A percentile compares a stretch with the other conserved stretches of the same genome.
These are phyloP conservation scores for Brachypodium distachyon DNA, from an alignment of 202 grass and related monocot species.

Conservation along the genomic window DNA sequence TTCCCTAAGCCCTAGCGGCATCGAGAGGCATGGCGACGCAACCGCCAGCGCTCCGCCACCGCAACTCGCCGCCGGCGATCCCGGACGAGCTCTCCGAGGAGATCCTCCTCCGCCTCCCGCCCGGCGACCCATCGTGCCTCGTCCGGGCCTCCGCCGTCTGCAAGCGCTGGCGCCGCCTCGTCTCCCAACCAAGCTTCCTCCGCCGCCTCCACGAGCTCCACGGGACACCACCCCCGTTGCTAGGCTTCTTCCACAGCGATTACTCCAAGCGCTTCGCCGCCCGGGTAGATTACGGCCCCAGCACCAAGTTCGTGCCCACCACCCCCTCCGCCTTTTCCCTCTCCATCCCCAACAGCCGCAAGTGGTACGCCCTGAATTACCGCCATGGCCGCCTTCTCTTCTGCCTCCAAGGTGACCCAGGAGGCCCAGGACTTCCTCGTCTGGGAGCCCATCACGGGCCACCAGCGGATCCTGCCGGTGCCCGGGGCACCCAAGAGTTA, in stretches of 20 bases:
- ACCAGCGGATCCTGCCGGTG: no score
- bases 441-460: background rate
- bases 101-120: background rate
- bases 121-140: background rate
- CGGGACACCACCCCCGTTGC: background rate
- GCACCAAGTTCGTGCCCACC: no score
- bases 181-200: background rate
- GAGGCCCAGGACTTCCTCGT: background rate
- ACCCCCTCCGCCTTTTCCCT: background rate
- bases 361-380: background rate
- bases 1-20: no score
- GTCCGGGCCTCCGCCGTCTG: background rate
- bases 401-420: background rate
- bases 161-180: background rate
- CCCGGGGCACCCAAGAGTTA: no score
- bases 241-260: background rate
- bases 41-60: no score
- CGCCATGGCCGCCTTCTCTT: background rate
- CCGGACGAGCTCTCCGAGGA: background rate
- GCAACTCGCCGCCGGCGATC: background rate
- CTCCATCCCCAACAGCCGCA: background rate
- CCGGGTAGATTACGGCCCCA: no score
- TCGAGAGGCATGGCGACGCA: no score
- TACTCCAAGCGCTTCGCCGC: no score
- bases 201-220: background rate